Evolutionary conservation across 495 filamentous ascomycete species (phyloP), one percentile per base, ranked within the genome.

Genomic region (Daldinia childiae): DNA sequence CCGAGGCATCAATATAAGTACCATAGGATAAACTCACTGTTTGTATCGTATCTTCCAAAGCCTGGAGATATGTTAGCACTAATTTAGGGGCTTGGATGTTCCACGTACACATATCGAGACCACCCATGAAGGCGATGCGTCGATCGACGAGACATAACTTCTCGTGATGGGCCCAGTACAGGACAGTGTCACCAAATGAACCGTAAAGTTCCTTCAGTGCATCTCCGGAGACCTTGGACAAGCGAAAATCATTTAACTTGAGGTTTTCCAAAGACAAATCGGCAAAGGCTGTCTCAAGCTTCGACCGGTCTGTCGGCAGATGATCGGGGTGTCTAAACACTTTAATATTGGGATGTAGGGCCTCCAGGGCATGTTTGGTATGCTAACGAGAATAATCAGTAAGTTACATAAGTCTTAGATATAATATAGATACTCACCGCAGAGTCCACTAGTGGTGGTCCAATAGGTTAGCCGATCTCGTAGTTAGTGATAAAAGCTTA

Each of bases 101-200:
- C 17, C 32, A 68, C 81, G 59, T 80, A 85, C 83, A 90, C 69
- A 89, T 79, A 78, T 93, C 90, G 2, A 93, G 80, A 29, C 90
- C 90, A 24, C 95, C 95, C 95, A 97, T 98, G 76, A 98, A 98
- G 19, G 92, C 94, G 69, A 89, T 86, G 9, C 83, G 81, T 1
- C 91, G 88, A 77, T 98, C 95, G 36, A 98, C 80, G 9, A 97
- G 72, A 69, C 91, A 95, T 6, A 98, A 84, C 80, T 98, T 98
- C 79, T 98, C 95, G 67, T 97, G 95, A 70, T 98, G 95, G 0
- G 95, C 94, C 94, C 94, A 98, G 79, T 93, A 98, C 4, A 98
- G 79, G 19, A 97, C 91, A 5, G 91, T 87, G 61, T 91, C 93
- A 30, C 94, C 92, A 54, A 89, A 86, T 59, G 81, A 81, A 51